Evolutionary conservation across 208 protist genomes (phyloP), one percentile per base, ranked within the genome.

Genomic region (Trypanosoma avium): DNA sequence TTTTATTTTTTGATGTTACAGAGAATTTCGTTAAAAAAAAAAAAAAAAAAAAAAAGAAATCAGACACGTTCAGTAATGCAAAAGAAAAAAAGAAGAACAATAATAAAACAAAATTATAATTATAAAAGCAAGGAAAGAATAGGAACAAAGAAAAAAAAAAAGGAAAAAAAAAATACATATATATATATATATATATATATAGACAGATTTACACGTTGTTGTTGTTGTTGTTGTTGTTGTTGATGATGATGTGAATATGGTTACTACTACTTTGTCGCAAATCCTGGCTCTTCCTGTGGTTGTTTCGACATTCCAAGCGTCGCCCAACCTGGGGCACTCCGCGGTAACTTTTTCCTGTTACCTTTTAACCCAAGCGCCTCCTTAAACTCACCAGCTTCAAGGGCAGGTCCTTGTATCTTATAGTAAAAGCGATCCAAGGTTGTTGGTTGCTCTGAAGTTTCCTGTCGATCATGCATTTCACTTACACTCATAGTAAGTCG

Each of bases 341-440:
- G 75, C 26, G 82, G 81, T 26, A 70, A 53, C 52, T 72, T 78
- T 30, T 67, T 63, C 35, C 88, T 77, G 61, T 95, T 95, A 60
- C 85, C 69, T 62, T 95, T 95, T 29, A 95, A 77, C n/a, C 88
- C 88, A 17, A 95, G 64, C 21, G 88, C 83, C 63, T 95, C 85
- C 75, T 95, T 95, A 35, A 95, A 72, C 70, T 88, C 86, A 59
- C 88, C 88, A 35, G 88, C 78, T 68, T 92, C 86, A 38, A 95
- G 69, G 30, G 88, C 88, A 4, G 88, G 80, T 0, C 88, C 88
- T 42, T 89, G 77, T 33, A 86, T 69, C 8, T 70, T 61, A 72
- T 95, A 95, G 70, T 92, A 95, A 72, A 91, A 92, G 38, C 82
- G 85, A 46, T 92, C 84, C 19, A 95, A 75, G 58, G 79, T 77